A percentile compares a stretch with the other conserved stretches of the same genome.
These are phyloP conservation scores for Calycina herbarum DNA, from an alignment of 2,329 filamentous ascomycete species.

Conservation along the genomic window DNA sequence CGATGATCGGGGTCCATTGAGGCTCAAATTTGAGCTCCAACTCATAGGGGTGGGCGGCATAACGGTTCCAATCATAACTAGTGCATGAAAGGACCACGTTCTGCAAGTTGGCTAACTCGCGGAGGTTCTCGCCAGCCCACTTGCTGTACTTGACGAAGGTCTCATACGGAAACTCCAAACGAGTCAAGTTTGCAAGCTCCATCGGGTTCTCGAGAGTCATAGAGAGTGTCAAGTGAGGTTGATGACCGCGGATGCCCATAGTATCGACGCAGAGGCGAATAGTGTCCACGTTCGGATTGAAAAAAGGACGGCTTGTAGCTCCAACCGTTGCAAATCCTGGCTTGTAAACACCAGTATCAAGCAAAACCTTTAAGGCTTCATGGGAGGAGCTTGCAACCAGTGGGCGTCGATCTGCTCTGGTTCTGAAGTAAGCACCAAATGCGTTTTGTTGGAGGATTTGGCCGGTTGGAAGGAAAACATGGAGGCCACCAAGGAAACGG, in stretches of 20 bases:
- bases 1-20: too few species aligned
- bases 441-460: not conserved
- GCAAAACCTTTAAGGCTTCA: not conserved
- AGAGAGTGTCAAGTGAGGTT: too few species aligned
- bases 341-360: not conserved
- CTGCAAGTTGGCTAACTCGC: too few species aligned
- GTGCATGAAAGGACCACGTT: too few species aligned
- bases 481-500: not conserved
- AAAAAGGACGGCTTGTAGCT: not conserved
- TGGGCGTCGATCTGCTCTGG: not conserved
- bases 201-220: too few species aligned
- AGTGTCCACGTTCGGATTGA: not conserved
- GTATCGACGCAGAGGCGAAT: not conserved
- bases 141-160: too few species aligned
- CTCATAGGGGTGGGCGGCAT: too few species aligned
- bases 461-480: not conserved
- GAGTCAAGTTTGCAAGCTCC: too few species aligned
- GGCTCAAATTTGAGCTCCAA: too few species aligned
- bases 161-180: too few species aligned
- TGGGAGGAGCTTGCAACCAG: not conserved
- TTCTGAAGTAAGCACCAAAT: not conserved
- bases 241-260: not conserved
- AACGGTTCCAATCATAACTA: too few species aligned
- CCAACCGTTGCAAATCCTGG: not conserved
- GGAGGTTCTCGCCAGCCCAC: too few species aligned